Percentiles rank a stretch among this genome's conserved stretches.
These are phyloP conservation scores for Vitis hybrid DNA, from an alignment of 177 flowering plant genomes.

Conservation along the genomic window DNA sequence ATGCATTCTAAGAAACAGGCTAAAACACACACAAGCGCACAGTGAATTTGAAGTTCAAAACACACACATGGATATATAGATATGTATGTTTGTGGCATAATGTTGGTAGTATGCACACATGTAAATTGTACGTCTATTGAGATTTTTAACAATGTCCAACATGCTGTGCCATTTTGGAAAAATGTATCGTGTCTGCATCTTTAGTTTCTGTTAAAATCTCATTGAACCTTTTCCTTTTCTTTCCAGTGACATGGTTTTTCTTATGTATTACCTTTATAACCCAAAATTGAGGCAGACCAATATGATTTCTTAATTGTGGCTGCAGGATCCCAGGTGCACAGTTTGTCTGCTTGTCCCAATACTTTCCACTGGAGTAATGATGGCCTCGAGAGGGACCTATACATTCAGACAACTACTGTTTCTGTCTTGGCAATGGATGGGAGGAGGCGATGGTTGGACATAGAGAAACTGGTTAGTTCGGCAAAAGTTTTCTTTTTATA, in stretches of 20 bases:
- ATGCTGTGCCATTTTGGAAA: no score
- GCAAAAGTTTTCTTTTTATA: not conserved
- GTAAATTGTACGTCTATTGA: no score
- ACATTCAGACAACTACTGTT: constrained; percentile 67
- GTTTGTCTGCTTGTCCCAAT: constrained; percentile 55
- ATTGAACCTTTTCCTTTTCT: no score
- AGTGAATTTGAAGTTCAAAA: no score
- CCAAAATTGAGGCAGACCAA: not conserved
- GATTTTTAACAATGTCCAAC: no score
- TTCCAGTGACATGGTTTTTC: not conserved
- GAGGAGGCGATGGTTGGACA: constrained; percentile 96
- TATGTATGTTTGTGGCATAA: no score
- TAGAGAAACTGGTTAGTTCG: constrained; percentile 74
- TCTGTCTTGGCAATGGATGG: constrained; percentile 99
- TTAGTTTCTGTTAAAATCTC: no score
- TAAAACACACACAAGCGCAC: no score
- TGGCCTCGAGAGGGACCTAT: constrained; percentile 86
- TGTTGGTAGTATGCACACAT: no score
- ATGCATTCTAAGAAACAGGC: no score
- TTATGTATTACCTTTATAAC: not conserved
- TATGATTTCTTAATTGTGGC: constrained; percentile 11
- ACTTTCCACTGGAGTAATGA: constrained; percentile 74
- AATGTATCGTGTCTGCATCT: no score
- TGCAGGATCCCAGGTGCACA: constrained; percentile 49
- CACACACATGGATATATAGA: no score